Conservation (phyloP, 192 early-diverging fungal genomes). For the Paraglomus brasilianum region DNA sequence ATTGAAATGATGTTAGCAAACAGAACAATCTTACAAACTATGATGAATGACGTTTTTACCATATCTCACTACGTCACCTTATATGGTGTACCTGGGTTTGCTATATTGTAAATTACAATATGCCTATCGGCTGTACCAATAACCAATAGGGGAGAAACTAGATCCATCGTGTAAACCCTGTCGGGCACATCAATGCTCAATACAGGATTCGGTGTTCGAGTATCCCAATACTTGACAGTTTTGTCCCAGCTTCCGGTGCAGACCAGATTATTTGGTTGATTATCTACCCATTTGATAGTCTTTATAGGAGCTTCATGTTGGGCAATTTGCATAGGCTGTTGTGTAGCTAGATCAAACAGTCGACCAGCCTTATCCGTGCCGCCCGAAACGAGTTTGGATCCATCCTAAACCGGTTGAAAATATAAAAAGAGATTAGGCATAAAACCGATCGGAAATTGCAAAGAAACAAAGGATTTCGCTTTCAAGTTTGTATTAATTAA, state of each 20-base stretch:
- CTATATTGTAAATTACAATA: slow-evolving; percentile 76
- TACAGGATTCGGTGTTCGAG: slow-evolving; percentile 73
- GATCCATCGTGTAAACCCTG: slow-evolving; percentile 90
- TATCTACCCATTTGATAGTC: slow-evolving; percentile 76
- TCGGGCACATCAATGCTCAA: slow-evolving; percentile 77
- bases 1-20: slow-evolving; percentile 3
- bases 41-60: neutral
- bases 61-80: slow-evolving; percentile 47
- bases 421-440: neutral
- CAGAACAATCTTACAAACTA: neutral
- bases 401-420: slow-evolving; percentile 65
- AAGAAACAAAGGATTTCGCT: neutral
- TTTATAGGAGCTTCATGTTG: slow-evolving; percentile 89
- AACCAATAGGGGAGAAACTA: slow-evolving; percentile 74
- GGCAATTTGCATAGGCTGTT: slow-evolving; percentile 80
- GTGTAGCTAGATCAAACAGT: slow-evolving; percentile 80
- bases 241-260: slow-evolving; percentile 97
- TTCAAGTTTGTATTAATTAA: neutral
- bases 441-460: neutral
- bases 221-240: slow-evolving; percentile 92
- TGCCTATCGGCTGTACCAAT: slow-evolving; percentile 92
- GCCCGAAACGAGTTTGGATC: slow-evolving; percentile 83
- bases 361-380: slow-evolving; percentile 88
- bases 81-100: slow-evolving; percentile 71
- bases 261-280: slow-evolving; percentile 56